A percentile compares a stretch with the other conserved stretches of the same genome.
phyloP scores from a whole-genome alignment of 202 grass and related monocot genomes.

The Sporobolus alterniflorus region DNA sequence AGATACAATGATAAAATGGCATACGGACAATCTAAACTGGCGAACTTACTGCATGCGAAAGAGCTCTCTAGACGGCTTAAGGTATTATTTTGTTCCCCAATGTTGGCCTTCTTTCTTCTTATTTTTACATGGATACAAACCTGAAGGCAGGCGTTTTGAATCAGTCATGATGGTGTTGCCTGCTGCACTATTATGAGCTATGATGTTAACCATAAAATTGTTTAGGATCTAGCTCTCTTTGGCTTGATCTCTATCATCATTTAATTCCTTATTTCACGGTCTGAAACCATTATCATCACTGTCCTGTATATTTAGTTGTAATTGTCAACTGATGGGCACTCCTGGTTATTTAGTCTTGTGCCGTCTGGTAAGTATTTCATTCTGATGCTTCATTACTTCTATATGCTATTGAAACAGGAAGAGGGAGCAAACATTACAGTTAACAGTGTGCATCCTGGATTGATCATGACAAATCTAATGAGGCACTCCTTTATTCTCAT shows the following conservation, averaged over 20 bases:
- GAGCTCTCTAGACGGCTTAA: constrained; percentile 83
- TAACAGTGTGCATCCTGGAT: constrained; percentile 93
- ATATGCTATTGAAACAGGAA: constrained; percentile 57
- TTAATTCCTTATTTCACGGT: background rate
- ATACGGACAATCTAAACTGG: constrained; percentile 97
- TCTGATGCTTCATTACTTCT: background rate
- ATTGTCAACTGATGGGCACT: background rate
- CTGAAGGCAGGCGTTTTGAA: constrained; percentile 11
- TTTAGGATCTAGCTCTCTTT: background rate
- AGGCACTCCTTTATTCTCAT: constrained; percentile 83
- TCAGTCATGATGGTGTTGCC: background rate
- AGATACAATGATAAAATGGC: constrained; percentile 95
- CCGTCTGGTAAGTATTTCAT: background rate
- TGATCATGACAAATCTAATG: constrained; percentile 99
- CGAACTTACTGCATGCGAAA: constrained; percentile 85
- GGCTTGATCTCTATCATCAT: background rate
- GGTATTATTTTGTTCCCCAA: constrained; percentile 39
- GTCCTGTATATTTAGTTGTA: background rate
- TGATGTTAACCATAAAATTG: background rate
- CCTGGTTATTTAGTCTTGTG: background rate
- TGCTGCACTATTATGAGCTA: background rate
- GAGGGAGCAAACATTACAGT: constrained; percentile 87
- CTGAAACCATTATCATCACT: background rate
- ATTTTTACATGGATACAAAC: constrained; percentile 7
- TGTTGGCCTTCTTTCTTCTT: background rate